Evolutionary conservation across 2,329 filamentous ascomycete species (phyloP).

Genomic region (Penicillium griseofulvum): DNA sequence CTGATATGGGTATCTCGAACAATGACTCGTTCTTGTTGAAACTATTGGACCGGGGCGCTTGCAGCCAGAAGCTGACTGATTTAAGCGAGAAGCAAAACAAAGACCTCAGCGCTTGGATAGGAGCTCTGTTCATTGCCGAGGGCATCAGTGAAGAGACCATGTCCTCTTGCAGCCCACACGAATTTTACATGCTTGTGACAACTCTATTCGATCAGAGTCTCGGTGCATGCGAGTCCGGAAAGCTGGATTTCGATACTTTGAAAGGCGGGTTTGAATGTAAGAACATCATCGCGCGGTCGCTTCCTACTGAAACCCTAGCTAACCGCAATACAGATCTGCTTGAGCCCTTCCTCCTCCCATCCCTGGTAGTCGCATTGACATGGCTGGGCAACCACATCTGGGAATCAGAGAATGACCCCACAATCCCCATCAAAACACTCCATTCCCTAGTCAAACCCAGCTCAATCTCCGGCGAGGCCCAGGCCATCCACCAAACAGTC

Average conservation of each 20-base stretch:
- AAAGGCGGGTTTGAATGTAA: constrained; percentile 63
- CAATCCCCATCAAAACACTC: constrained; percentile 55
- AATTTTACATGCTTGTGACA: constrained; percentile 62
- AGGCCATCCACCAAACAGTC: constrained; percentile 60
- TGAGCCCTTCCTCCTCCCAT: constrained; percentile 62
- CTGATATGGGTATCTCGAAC: constrained; percentile 53
- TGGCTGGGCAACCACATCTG: constrained; percentile 60
- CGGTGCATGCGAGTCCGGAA: constrained; percentile 55
- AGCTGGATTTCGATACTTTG: constrained; percentile 57
- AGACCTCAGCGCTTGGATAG: constrained; percentile 60
- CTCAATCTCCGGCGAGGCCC: constrained; percentile 59
- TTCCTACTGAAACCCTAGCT: background rate
- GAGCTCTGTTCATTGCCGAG: constrained; percentile 61
- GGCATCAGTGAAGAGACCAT: constrained; percentile 64
- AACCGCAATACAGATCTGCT: constrained; percentile 51
- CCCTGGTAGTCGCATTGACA: constrained; percentile 56
- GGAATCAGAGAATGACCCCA: constrained; percentile 49
- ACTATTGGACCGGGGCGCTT: constrained; percentile 49
- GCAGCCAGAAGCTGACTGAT: constrained; percentile 50
- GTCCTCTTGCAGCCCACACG: constrained; percentile 62
- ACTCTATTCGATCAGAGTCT: constrained; percentile 63
- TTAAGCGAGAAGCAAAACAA: constrained; percentile 56
- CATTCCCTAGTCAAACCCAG: constrained; percentile 56
- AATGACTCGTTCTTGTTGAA: constrained; percentile 56
- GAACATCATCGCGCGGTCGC: constrained; percentile 18